Evolutionary conservation across 148 eudicot genomes (phyloP).

Genomic region (Persicaria maculosa): DNA sequence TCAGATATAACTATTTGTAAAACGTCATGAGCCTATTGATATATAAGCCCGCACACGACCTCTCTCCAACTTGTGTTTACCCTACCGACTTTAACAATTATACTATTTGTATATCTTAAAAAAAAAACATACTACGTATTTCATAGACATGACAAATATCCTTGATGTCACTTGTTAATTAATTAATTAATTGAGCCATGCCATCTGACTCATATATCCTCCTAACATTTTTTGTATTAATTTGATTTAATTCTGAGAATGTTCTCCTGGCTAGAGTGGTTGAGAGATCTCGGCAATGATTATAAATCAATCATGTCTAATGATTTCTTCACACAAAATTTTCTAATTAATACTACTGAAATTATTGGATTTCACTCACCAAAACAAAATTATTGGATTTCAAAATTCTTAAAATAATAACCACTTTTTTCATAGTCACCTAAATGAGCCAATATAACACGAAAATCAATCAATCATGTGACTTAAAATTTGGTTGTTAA

Average conservation of each 20-base stretch:
- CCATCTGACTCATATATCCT: not conserved
- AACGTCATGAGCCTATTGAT: too few species aligned
- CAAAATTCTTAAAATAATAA: not conserved
- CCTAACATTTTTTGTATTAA: not conserved
- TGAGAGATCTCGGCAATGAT: slow-evolving; percentile 9
- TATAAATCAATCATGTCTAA: not conserved
- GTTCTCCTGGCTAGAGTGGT: not conserved
- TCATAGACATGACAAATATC: not conserved
- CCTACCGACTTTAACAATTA: too few species aligned
- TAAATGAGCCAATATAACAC: not conserved
- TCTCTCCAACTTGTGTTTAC: too few species aligned
- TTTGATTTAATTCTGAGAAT: slow-evolving; percentile 3
- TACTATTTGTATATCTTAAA: not conserved
- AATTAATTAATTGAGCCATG: not conserved
- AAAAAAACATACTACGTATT: not conserved
- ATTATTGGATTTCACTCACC: not conserved
- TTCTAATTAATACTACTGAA: not conserved
- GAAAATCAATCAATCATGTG: not conserved
- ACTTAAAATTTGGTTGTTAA: not conserved
- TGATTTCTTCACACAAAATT: not conserved
- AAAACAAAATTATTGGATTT: not conserved
- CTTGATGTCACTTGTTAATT: slow-evolving; percentile 1
- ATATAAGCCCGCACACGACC: too few species aligned
- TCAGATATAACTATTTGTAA: too few species aligned
- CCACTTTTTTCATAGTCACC: not conserved